These are phyloP conservation scores for Nicotiana obtusifolia DNA, from an alignment of 257 asterid species.

Conservation along the genomic window DNA sequence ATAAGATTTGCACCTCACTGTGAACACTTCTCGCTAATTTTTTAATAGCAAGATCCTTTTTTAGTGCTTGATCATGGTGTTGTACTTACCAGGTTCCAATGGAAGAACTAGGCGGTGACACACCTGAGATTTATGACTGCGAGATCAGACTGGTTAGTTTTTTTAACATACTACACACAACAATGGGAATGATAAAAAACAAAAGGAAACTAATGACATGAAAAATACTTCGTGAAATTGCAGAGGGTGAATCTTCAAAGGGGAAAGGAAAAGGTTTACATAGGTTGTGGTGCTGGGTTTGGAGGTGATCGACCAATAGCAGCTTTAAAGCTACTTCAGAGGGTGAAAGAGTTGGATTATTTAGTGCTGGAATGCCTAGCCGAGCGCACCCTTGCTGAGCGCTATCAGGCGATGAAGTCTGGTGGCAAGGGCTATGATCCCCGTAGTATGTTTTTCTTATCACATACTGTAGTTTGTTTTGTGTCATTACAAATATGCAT, in stretches of 20 bases:
- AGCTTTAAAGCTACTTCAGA: conserved; percentile 75
- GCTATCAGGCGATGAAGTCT: conserved; percentile 45
- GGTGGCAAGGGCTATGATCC: conserved; percentile 92
- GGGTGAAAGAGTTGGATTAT: conserved; percentile 74
- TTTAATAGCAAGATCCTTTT: neutral
- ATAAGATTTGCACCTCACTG: neutral
- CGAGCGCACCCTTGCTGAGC: conserved; percentile 98
- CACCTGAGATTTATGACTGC: conserved; percentile 49
- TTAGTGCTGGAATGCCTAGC: conserved; percentile 94
- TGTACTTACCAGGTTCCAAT: conserved; percentile 26
- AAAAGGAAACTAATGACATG: neutral
- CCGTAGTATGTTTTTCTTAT: conserved; percentile 51
- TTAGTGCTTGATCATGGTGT: neutral
- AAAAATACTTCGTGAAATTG: conserved; percentile 5
- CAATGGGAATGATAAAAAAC: neutral
- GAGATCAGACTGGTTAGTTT: conserved; percentile 52
- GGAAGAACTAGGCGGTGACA: conserved; percentile 25
- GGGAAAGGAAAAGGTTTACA: conserved; percentile 64
- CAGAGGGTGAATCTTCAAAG: conserved; percentile 65
- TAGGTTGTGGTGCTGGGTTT: conserved; percentile 99
- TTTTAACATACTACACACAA: neutral
- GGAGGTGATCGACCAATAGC: conserved; percentile 93
- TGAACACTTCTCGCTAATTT: neutral
- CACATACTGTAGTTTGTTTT: neutral
- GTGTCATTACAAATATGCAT: neutral